Evolutionary conservation across 2,329 filamentous ascomycete species (phyloP).

Genomic region (Colletotrichum sublineola): DNA sequence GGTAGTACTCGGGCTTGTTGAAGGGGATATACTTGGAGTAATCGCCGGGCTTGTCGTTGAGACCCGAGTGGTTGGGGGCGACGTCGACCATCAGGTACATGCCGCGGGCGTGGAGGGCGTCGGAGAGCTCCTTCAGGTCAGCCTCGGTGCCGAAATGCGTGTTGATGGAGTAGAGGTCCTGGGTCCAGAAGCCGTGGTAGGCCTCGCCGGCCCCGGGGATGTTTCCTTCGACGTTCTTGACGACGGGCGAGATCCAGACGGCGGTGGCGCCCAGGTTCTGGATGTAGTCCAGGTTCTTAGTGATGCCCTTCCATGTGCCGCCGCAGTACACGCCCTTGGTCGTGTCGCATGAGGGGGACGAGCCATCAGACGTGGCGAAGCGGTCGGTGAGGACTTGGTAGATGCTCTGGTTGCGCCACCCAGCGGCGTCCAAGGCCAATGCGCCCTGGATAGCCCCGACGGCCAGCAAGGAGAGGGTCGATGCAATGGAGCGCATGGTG

Average conservation of each 20-base stretch:
- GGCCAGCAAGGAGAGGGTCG: conserved; percentile 32
- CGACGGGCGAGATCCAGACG: conserved; percentile 60
- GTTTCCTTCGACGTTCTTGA: conserved; percentile 53
- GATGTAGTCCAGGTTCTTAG: conserved; percentile 64
- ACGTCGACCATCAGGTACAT: conserved; percentile 72
- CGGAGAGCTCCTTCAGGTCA: conserved; percentile 62
- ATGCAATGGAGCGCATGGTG: conserved; percentile 28
- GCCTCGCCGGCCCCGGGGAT: conserved; percentile 48
- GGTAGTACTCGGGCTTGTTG: conserved; percentile 70
- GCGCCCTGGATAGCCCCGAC: conserved; percentile 33
- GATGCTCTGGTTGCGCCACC: conserved; percentile 58
- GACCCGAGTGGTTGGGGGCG: conserved; percentile 65
- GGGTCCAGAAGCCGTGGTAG: conserved; percentile 58
- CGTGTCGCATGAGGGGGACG: conserved; percentile 50
- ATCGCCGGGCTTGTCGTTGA: conserved; percentile 45
- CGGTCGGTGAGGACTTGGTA: conserved; percentile 62
- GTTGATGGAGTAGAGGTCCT: conserved; percentile 59
- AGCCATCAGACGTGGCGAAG: conserved; percentile 56
- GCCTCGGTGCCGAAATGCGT: conserved; percentile 62
- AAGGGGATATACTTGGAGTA: conserved; percentile 49
- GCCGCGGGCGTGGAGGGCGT: conserved; percentile 62
- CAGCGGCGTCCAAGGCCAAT: conserved; percentile 47
- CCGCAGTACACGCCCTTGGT: conserved; percentile 59
- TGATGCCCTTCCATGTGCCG: conserved; percentile 63
- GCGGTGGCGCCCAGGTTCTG: conserved; percentile 61